Evolutionary conservation across 1,284 basidiomycete species (phyloP).

Genomic region (Earliella scabrosa): DNA sequence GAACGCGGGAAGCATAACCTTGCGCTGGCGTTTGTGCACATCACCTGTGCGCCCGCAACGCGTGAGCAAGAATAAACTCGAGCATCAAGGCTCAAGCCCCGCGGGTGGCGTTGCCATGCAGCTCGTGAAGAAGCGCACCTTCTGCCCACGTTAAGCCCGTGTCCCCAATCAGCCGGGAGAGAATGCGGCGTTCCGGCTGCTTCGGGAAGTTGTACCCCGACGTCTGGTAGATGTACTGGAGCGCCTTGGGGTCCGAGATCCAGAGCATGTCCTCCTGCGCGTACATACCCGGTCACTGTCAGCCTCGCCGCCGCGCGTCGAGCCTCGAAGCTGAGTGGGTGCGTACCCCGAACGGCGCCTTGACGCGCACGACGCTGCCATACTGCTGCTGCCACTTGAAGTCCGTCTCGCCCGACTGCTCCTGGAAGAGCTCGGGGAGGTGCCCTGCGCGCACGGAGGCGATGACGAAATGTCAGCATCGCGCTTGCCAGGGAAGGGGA

Average conservation of each 20-base stretch:
- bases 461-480: background rate
- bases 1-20: slow-evolving; percentile 49
- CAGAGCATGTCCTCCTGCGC: slow-evolving; percentile 36
- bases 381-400: slow-evolving; percentile 53
- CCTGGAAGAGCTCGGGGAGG: slow-evolving; percentile 52
- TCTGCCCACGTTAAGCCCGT: slow-evolving; percentile 45
- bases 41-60: slow-evolving; percentile 39
- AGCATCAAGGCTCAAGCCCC: too few relatives aligned
- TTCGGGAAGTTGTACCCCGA: slow-evolving; percentile 46
- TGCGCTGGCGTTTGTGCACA: slow-evolving; percentile 47
- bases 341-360: slow-evolving; percentile 54
- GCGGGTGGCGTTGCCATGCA: too few relatives aligned
- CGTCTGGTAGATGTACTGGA: slow-evolving; percentile 45
- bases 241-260: slow-evolving; percentile 45
- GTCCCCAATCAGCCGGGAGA: slow-evolving; percentile 39
- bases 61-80: background rate
- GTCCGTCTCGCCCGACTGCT: slow-evolving; percentile 52
- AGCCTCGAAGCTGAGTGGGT: background rate
- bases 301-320: too few relatives aligned
- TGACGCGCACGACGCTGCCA: slow-evolving; percentile 53
- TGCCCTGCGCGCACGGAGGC: slow-evolving; percentile 42
- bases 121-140: slow-evolving; percentile 38
- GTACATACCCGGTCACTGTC: too few relatives aligned
- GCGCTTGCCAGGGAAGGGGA: background rate
- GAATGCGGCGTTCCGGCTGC: slow-evolving; percentile 34